These are phyloP conservation scores for Artemisia annua DNA, from an alignment of 129 eudicot species.

Conservation along the genomic window DNA sequence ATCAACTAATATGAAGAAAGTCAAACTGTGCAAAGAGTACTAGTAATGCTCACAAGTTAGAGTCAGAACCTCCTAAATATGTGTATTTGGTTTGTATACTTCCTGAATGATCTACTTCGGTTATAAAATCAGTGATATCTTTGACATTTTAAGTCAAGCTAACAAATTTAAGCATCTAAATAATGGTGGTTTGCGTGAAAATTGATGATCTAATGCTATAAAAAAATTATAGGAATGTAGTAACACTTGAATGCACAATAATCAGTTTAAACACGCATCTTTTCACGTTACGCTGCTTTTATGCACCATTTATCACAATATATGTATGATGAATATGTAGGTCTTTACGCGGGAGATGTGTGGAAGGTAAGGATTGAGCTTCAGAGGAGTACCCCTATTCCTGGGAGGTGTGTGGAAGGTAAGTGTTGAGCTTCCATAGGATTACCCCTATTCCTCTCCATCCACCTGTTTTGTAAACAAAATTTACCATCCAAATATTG, in stretches of 20 bases:
- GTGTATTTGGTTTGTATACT: no score
- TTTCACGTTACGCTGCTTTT: not conserved
- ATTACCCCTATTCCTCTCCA: conserved; percentile 5
- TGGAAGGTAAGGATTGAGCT: no score
- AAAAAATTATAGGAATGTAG: not conserved
- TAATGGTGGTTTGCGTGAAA: not conserved
- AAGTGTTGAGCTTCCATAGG: conserved; percentile 6
- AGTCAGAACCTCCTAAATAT: no score
- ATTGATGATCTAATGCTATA: not conserved
- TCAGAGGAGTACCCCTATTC: no score
- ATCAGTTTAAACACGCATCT: no score
- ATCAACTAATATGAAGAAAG: not conserved
- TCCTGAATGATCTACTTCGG: not conserved
- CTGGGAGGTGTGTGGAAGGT: not conserved
- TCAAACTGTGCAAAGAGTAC: no score
- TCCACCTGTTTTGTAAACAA: not conserved
- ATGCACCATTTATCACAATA: not conserved
- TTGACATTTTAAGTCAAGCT: not conserved
- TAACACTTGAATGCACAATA: no score
- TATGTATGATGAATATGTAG: no score
- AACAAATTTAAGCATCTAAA: not conserved
- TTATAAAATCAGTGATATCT: not conserved
- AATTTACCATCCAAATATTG: conserved; percentile 11
- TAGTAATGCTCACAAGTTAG: no score
- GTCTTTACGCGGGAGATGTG: no score